Evolutionary conservation across 1,284 basidiomycete species (phyloP).

Genomic region (Coniferiporia sulphurascens): DNA sequence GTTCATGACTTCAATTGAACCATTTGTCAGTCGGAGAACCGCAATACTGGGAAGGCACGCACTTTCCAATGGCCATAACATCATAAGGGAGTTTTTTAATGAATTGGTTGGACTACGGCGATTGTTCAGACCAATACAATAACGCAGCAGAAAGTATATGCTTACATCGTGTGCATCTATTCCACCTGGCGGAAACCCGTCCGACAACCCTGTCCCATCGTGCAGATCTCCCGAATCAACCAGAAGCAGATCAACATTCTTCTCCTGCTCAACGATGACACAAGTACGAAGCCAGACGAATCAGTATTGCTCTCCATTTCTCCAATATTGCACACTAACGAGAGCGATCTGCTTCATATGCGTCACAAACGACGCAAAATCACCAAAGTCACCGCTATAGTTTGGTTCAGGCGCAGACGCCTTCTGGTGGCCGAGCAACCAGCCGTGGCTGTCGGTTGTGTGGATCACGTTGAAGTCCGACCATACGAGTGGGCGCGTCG

Average conservation of each 20-base stretch:
- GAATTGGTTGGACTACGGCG: slow-evolving; percentile 58
- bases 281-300: not conserved
- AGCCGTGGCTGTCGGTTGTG: slow-evolving; percentile 81
- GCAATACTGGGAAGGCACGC: slow-evolving; percentile 23
- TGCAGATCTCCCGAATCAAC: slow-evolving; percentile 78
- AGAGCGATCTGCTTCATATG: slow-evolving; percentile 74
- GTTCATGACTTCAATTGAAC: slow-evolving; percentile 58
- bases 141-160: not conserved
- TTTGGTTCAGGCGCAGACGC: slow-evolving; percentile 67
- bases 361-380: slow-evolving; percentile 74
- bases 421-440: slow-evolving; percentile 74
- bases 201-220: slow-evolving; percentile 74
- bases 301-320: too few species aligned
- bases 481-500: slow-evolving; percentile 64
- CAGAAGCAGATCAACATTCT: slow-evolving; percentile 65
- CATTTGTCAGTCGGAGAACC: not conserved
- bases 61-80: slow-evolving; percentile 82
- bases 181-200: slow-evolving; percentile 66
- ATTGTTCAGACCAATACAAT: not conserved
- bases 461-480: slow-evolving; percentile 76
- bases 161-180: slow-evolving; percentile 66
- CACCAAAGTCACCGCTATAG: slow-evolving; percentile 67
- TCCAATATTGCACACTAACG: not conserved
- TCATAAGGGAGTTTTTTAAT: slow-evolving; percentile 78
- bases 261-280: slow-evolving; percentile 32